Conservation (phyloP, 2,329 filamentous ascomycete genomes). For the Hymenoscyphus fructigenus region DNA sequence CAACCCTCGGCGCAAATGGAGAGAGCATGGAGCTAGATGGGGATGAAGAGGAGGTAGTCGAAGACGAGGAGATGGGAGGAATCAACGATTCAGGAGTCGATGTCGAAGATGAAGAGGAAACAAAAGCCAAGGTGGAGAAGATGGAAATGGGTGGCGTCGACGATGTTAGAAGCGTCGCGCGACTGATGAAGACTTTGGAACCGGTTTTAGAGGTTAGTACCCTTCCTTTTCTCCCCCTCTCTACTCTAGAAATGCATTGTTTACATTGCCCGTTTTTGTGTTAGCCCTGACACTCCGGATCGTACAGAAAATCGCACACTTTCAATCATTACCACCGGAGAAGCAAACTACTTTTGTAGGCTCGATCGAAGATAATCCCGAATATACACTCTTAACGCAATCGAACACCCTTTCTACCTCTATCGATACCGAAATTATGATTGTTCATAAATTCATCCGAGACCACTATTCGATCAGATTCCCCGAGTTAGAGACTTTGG, state of each 20-base stretch:
- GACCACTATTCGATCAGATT: constrained; percentile 95
- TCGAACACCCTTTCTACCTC: constrained; percentile 87
- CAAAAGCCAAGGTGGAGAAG: constrained; percentile 78
- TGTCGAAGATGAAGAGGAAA: constrained; percentile 62
- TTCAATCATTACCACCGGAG: constrained; percentile 66
- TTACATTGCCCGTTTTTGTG: constrained; percentile 61
- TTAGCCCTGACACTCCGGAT: constrained; percentile 66
- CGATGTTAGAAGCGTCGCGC: constrained; percentile 77
- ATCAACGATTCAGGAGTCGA: constrained; percentile 45
- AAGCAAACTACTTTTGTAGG: constrained; percentile 67
- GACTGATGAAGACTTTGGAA: constrained; percentile 77
- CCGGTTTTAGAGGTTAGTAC: constrained; percentile 77
- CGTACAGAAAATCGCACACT: constrained; percentile 76
- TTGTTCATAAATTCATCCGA: constrained; percentile 94
- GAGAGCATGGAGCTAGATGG: constrained; percentile 58
- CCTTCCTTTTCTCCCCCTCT: constrained; percentile 27
- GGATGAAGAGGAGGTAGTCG: constrained; percentile 58
- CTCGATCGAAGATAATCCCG: constrained; percentile 87
- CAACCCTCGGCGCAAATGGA: constrained; percentile 39
- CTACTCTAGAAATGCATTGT: constrained; percentile 43
- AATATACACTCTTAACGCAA: constrained; percentile 84
- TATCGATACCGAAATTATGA: constrained; percentile 88
- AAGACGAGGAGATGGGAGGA: constrained; percentile 58
- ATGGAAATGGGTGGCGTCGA: constrained; percentile 72
- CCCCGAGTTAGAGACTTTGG: constrained; percentile 84